These are phyloP conservation scores for Phytopythium helicoides DNA, from an alignment of 352 stramenopile genomes.

Conservation along the genomic window DNA sequence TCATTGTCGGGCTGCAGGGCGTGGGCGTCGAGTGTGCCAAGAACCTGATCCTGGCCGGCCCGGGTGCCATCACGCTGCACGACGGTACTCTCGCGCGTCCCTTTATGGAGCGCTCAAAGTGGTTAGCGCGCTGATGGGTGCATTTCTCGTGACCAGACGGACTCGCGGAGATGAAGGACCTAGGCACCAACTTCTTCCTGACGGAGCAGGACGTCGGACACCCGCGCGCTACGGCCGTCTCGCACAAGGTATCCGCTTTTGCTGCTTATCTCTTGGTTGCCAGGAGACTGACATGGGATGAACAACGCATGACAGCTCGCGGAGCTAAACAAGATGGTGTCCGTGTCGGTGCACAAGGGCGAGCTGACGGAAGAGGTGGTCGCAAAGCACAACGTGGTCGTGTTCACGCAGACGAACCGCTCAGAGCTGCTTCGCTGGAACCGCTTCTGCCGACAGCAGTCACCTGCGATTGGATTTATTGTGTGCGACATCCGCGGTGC, in stretches of 20 bases:
- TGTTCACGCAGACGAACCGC: constrained; percentile 80
- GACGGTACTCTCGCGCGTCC: constrained; percentile 34
- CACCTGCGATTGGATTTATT: constrained; percentile 80
- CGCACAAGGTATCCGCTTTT: constrained; percentile 39
- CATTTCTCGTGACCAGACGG: constrained; percentile 39
- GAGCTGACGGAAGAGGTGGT: constrained; percentile 62
- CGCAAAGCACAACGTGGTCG: constrained; percentile 80
- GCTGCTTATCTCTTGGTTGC: too few species aligned
- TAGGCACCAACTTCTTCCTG: constrained; percentile 94
- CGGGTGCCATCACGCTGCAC: constrained; percentile 84
- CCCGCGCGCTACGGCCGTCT: constrained; percentile 54
- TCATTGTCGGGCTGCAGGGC: constrained; percentile 84
- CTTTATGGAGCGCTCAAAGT: neutral
- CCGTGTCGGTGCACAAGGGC: constrained; percentile 70
- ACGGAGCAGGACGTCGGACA: constrained; percentile 75
- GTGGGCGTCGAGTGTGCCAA: constrained; percentile 91
- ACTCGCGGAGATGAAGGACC: constrained; percentile 73
- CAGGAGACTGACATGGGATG: neutral
- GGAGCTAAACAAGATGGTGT: constrained; percentile 92
- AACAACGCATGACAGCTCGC: constrained; percentile 33
- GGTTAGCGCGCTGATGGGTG: neutral
- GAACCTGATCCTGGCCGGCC: constrained; percentile 92
- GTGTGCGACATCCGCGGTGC: constrained; percentile 72
- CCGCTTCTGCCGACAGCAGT: constrained; percentile 81
- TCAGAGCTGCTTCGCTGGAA: constrained; percentile 88